Percentiles rank a stretch among this genome's conserved stretches.
Evolutionary conservation across 768 basidiomycete genomes (phyloP).

Genomic region (Podaxis carcinomalis): DNA sequence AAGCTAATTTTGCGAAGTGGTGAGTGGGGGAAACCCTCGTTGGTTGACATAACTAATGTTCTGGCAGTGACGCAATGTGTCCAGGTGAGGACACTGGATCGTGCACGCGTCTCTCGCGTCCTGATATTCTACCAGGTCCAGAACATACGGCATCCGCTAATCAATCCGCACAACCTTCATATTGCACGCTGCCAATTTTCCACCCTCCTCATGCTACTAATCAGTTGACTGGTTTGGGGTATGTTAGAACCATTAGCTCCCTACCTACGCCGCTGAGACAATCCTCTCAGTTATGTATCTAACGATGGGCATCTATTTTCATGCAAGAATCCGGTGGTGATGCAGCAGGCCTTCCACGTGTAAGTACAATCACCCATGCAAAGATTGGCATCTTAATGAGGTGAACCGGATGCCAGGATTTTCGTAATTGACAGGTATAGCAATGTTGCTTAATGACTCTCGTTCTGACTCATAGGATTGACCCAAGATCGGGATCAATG

Average conservation of each 20-base stretch:
- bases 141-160: conserved; percentile 41
- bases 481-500: conserved; percentile 51
- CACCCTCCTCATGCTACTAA: conserved; percentile 27
- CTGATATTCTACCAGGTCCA: conserved; percentile 29
- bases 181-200: conserved; percentile 50
- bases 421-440: conserved; percentile 49
- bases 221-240: conserved; percentile 15
- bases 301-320: conserved; percentile 51
- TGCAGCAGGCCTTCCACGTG: conserved; percentile 59
- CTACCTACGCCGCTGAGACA: neutral
- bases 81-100: conserved; percentile 27
- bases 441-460: neutral
- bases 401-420: conserved; percentile 8
- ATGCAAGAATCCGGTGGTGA: conserved; percentile 48
- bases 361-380: conserved; percentile 25
- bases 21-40: conserved; percentile 18
- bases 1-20: conserved; percentile 51
- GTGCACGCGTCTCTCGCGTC: neutral
- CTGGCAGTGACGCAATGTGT: conserved; percentile 46
- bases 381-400: neutral
- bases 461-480: neutral
- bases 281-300: conserved; percentile 39
- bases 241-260: neutral
- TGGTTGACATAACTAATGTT: conserved; percentile 12
- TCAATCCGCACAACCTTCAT: conserved; percentile 43